phyloP scores from a whole-genome alignment of 176 grass and related monocot species.

The Typha latifolia region DNA sequence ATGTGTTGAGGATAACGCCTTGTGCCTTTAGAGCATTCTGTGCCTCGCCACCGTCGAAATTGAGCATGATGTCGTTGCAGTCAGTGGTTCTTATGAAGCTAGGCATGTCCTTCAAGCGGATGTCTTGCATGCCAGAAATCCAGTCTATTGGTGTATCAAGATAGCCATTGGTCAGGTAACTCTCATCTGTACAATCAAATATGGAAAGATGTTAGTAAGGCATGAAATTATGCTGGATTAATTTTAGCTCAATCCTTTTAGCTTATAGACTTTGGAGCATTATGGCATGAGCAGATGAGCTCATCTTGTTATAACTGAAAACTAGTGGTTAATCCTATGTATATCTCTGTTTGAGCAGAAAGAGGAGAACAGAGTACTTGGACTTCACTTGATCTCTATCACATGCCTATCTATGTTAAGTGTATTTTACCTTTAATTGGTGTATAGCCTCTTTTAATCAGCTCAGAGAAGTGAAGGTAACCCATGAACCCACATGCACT shows the following conservation, averaged over 20 bases:
- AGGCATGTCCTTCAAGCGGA: conserved; percentile 61
- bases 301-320: too few species aligned
- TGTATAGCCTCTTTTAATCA: conserved; percentile 36
- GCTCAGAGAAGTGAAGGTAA: conserved; percentile 45
- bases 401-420: not conserved
- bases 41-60: conserved; percentile 25
- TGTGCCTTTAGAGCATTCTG: conserved; percentile 30
- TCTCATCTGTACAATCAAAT: conserved; percentile 23
- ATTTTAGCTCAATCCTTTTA: too few species aligned
- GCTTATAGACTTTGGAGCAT: too few species aligned
- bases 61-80: conserved; percentile 43
- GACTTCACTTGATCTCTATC: too few species aligned
- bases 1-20: conserved; percentile 66
- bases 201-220: too few species aligned
- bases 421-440: conserved; percentile 38
- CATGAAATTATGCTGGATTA: too few species aligned
- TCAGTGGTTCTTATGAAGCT: conserved; percentile 65
- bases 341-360: too few species aligned
- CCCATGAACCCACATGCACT: conserved; percentile 64
- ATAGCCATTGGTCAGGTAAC: conserved; percentile 55
- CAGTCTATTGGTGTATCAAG: conserved; percentile 62
- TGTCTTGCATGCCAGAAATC: conserved; percentile 45
- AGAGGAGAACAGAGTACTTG: too few species aligned
- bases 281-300: too few species aligned
- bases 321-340: too few species aligned